Conservation (phyloP, 2,329 filamentous ascomycete species). For the Thielaviopsis punctulata region DNA sequence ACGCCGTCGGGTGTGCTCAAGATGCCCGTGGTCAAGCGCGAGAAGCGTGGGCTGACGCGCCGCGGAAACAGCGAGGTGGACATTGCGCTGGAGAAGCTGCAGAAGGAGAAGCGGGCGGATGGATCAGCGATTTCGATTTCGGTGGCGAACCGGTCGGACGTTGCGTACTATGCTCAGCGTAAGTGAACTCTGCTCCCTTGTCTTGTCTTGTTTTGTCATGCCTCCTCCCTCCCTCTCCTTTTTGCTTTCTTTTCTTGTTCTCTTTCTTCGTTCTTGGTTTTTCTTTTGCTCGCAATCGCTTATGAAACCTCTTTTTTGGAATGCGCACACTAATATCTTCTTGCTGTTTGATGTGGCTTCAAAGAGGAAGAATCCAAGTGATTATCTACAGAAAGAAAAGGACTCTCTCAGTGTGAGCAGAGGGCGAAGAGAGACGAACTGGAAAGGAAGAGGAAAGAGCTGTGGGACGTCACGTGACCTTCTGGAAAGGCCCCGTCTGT, state of each 20-base stretch:
- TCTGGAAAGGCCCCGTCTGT: not conserved
- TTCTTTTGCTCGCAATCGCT: not conserved
- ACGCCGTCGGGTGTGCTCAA: constrained; percentile 15
- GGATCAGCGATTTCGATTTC: constrained; percentile 23
- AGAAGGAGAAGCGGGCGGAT: constrained; percentile 4
- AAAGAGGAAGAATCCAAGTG: constrained; percentile 1
- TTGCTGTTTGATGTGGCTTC: constrained; percentile 1
- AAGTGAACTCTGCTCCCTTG: constrained; percentile 11
- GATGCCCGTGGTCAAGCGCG: constrained; percentile 18
- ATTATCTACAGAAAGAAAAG: not conserved
- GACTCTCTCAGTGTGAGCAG: not conserved
- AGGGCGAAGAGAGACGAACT: not conserved
- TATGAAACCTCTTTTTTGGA: not conserved
- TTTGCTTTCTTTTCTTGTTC: not conserved
- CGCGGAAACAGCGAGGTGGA: constrained; percentile 15
- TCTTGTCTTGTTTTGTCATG: not conserved
- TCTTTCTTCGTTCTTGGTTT: not conserved
- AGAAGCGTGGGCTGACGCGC: constrained; percentile 20
- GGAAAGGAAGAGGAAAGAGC: not conserved
- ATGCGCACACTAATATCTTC: constrained; percentile 8
- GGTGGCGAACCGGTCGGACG: constrained; percentile 33
- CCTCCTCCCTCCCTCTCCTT: constrained; percentile 1
- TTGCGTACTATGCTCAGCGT: constrained; percentile 36
- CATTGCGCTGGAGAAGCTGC: constrained; percentile 5
- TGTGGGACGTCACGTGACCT: not conserved